Evolutionary conservation across 345 rosid genomes (phyloP), one percentile per base, ranked within the genome.

Genomic region (Microcos paniculata): DNA sequence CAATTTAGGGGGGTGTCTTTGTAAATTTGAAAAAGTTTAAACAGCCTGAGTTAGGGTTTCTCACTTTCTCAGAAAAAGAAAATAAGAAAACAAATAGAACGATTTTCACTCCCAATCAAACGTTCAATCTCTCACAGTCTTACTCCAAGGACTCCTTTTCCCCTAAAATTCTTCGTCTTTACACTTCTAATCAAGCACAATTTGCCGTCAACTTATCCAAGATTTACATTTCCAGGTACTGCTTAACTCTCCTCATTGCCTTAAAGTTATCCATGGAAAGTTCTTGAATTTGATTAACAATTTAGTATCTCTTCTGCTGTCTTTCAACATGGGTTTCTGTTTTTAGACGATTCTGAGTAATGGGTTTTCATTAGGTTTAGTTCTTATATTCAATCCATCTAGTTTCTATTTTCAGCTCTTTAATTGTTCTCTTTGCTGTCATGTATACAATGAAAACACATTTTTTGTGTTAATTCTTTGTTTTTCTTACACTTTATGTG

Each of bases 1-100:
- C 15, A 28, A 28, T 28, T 52, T 70, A 4, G 52, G 62, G 57
- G 57, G 62, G 7, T 4, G 33, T 62, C 31, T 56, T 71, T 26
- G 73, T 30, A 76, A 72, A 76, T 45, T 72, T 58, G 18, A 7
- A 28, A 64, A 48, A 55, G 23, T 46, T 63, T 63, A 24, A 71
- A 71, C 76, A 53, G 43, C 30, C 53, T 45, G 19, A 55, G 9
- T 76, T 80, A 80, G 83, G 83, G 83, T 65, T 80, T 76, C 76
- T 35, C 24, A 74, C 24, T 69, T 67, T 31, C 72, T 26, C 42
- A 23, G 23, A 43, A 43, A 24, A 23, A 66, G 42, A 2, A 31
- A 19, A 28, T 6, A 52, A 0, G 4, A 18, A 42, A 42, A 51
- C n/a, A 21, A 55, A 55, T 1, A 21, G 9, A 49, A 49, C 49